phyloP scores from a whole-genome alignment of 2,329 filamentous ascomycete species.

The Aspergillus jensenii region DNA sequence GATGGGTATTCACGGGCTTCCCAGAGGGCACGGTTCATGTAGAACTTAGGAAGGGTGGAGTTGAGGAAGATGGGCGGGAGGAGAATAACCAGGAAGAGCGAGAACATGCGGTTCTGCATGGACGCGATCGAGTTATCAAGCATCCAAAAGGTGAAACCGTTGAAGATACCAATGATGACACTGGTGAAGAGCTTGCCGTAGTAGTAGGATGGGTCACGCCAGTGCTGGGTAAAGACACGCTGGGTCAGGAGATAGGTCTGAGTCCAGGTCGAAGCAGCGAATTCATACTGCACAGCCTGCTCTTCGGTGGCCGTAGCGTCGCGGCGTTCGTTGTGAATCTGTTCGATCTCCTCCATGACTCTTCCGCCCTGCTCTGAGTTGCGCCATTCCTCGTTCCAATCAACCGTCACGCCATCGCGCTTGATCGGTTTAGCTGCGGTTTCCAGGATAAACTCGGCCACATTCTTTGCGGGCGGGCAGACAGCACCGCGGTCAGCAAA shows the following conservation, averaged over 20 bases:
- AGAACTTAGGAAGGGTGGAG: constrained; percentile 74
- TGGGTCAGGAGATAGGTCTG: constrained; percentile 69
- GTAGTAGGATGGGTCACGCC: constrained; percentile 73
- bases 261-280: constrained; percentile 62
- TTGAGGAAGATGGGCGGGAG: constrained; percentile 73
- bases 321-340: constrained; percentile 60
- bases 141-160: constrained; percentile 75
- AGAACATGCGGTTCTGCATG: constrained; percentile 78
- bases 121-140: constrained; percentile 65
- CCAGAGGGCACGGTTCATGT: constrained; percentile 70
- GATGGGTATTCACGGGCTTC: constrained; percentile 71
- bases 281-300: constrained; percentile 52
- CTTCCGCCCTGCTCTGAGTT: constrained; percentile 61
- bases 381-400: constrained; percentile 76
- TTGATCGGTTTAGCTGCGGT: constrained; percentile 60
- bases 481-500: constrained; percentile 65
- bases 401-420: constrained; percentile 56
- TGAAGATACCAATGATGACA: constrained; percentile 72
- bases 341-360: constrained; percentile 65
- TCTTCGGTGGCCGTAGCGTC: constrained; percentile 46
- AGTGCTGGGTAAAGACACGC: constrained; percentile 70
- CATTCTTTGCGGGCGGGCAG: constrained; percentile 66
- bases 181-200: constrained; percentile 74
- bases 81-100: constrained; percentile 63
- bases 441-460: constrained; percentile 67